A percentile compares a stretch with the other conserved stretches of the same genome.
Conservation (phyloP, 768 basidiomycete genomes). For the Xerocomellus amylosporus region DNA sequence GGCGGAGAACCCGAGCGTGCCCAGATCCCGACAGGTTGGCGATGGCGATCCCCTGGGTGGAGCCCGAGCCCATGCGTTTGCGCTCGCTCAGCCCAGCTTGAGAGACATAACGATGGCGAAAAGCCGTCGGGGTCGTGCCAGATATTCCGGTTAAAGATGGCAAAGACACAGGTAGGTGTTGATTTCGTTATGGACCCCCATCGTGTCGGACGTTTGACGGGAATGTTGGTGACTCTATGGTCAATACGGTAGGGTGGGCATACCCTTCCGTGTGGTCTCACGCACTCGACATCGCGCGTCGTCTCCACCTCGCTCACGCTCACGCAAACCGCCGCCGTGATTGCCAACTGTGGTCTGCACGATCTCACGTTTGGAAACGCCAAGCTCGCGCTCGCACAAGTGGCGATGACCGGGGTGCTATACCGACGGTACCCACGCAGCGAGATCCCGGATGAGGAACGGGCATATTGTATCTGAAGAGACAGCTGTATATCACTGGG, state of each 20-base stretch:
- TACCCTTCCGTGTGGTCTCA: slow-evolving; percentile 46
- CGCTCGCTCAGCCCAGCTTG: slow-evolving; percentile 33
- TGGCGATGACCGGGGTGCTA: no score
- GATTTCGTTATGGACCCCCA: no score
- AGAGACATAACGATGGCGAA: slow-evolving; percentile 44
- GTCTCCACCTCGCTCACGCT: slow-evolving; percentile 25
- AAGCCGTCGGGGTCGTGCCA: slow-evolving; percentile 42
- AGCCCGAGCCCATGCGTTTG: slow-evolving; percentile 33
- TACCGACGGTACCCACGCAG: no score
- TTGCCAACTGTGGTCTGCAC: slow-evolving; percentile 40
- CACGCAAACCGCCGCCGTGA: slow-evolving; percentile 32
- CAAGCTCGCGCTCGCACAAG: slow-evolving; percentile 48
- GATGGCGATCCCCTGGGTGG: slow-evolving; percentile 38
- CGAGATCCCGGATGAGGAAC: no score
- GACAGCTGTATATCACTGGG: no score
- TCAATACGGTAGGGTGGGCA: slow-evolving; percentile 49
- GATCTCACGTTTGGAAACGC: slow-evolving; percentile 51
- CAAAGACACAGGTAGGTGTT: slow-evolving; percentile 36
- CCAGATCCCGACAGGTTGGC: slow-evolving; percentile 37
- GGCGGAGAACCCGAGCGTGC: background rate
- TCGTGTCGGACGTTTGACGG: background rate
- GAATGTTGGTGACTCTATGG: background rate
- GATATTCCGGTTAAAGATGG: slow-evolving; percentile 33
- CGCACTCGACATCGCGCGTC: slow-evolving; percentile 31
- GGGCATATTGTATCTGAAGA: no score